These are phyloP conservation scores for Tricholoma terreum DNA, from an alignment of 768 basidiomycete species.

Conservation along the genomic window DNA sequence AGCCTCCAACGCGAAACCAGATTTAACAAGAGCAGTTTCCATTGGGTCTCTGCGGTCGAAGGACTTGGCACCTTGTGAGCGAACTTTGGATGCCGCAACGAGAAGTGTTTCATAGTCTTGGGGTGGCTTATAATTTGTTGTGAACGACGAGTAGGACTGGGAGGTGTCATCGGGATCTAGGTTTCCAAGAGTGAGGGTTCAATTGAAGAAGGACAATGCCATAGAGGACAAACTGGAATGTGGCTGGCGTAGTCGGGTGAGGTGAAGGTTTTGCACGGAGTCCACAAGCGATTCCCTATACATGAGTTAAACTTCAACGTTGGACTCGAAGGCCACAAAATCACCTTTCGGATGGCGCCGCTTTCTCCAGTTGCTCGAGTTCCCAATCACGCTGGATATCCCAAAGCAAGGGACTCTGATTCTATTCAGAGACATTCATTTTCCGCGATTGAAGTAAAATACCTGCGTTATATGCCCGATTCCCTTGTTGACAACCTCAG, in stretches of 20 bases:
- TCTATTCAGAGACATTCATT: slow-evolving; percentile 1
- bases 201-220: neutral
- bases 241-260: slow-evolving; percentile 70
- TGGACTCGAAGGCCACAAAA: neutral
- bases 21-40: slow-evolving; percentile 59
- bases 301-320: slow-evolving; percentile 1
- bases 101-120: slow-evolving; percentile 77
- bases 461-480: slow-evolving; percentile 65
- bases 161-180: slow-evolving; percentile 78
- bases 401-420: slow-evolving; percentile 72
- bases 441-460: slow-evolving; percentile 2
- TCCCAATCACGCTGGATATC: slow-evolving; percentile 74
- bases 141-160: slow-evolving; percentile 86
- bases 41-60: slow-evolving; percentile 61
- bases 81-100: slow-evolving; percentile 72
- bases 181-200: neutral
- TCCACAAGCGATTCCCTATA: slow-evolving; percentile 43
- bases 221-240: slow-evolving; percentile 57
- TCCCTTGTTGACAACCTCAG: slow-evolving; percentile 53
- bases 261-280: slow-evolving; percentile 53
- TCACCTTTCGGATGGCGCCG: slow-evolving; percentile 46
- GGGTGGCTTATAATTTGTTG: slow-evolving; percentile 70
- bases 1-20: slow-evolving; percentile 49
- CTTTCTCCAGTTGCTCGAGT: slow-evolving; percentile 54
- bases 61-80: slow-evolving; percentile 55